Conservation (phyloP, 2,329 filamentous ascomycete genomes). For the Thelonectria discophora region DNA sequence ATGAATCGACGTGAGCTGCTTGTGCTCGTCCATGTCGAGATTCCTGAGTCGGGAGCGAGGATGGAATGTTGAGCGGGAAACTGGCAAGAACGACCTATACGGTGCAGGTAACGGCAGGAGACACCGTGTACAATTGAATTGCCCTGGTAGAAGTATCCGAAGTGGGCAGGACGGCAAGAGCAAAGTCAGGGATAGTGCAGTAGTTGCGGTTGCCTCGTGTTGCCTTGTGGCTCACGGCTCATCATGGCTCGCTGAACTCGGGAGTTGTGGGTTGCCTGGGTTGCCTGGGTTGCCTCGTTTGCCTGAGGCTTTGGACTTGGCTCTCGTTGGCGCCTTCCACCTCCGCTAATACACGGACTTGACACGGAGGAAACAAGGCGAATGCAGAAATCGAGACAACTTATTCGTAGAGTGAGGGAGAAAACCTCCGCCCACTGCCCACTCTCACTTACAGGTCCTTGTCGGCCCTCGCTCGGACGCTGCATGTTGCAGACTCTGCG, state of each 20-base stretch:
- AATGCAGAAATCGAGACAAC: background rate
- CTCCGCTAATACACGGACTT: background rate
- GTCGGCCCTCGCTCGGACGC: background rate
- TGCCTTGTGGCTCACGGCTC: background rate
- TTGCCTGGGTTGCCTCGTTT: background rate
- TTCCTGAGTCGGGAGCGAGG: too few species aligned
- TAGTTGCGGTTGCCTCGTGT: constrained; percentile 4
- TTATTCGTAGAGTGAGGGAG: background rate
- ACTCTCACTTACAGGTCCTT: background rate
- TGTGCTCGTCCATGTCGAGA: background rate
- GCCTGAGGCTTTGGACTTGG: background rate
- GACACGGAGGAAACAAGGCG: too few species aligned
- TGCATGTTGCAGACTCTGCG: constrained; percentile 16
- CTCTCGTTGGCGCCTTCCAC: background rate
- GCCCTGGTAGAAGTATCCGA: background rate
- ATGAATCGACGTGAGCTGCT: background rate
- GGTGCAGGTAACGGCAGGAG: background rate
- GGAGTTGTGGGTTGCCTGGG: background rate
- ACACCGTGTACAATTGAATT: constrained; percentile 8
- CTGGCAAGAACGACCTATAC: background rate
- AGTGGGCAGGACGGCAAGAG: background rate
- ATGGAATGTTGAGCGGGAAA: background rate
- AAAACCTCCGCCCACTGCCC: background rate
- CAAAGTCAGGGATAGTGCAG: constrained; percentile 14
- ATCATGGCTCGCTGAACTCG: background rate